Evolutionary conservation across 2,329 filamentous ascomycete genomes (phyloP), one percentile per base, ranked within the genome.

Genomic region (Polychaeton citri): DNA sequence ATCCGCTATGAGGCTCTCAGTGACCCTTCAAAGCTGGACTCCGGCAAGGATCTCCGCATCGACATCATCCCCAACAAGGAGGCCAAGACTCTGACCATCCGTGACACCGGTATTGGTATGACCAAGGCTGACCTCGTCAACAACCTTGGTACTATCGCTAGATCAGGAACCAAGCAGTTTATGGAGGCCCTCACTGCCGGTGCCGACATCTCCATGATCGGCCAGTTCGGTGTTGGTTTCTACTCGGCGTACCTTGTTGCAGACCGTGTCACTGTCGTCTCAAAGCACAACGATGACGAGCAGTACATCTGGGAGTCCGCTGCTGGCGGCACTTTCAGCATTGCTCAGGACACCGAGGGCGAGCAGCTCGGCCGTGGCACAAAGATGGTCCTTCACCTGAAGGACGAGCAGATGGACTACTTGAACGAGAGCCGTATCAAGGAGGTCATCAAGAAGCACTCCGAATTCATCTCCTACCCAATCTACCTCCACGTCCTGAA

Each of bases 361-460:
- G 80, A 88, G 72, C 79, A 72, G 50, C 74, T 98, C 49, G 87
- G 87, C 62, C 88, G 90, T 57, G 90, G 90, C 64, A 92, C 86
- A 65, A 87, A 93, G 79, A 92, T 98, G 64, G 79, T 96, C 66
- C 85, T 98, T 44, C 84, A 96, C 75, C 75, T 98, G 60, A 98
- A 98, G 83, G 90, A 98, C 55, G 90, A 98, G 78, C 90, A 98
- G 76, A 74, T 72, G 49, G 90, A 96, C 66, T 98, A 94, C 79
- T 74, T 96, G 52, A 92, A 96, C 68, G 90, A 98, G 81, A 75
- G 75, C 74, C 90, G 88, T 76, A 81, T 98, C 75, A 98, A 98
- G 83, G 90, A 98, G 76, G 88, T 98, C 50, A 87, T 98, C 75
- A 96, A 96, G 86, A 98, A 98, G 84, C 90, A 98, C 82, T 96